Evolutionary conservation across 2,329 filamentous ascomycete species (phyloP).

Genomic region (Lecanoromycetidae sp.): DNA sequence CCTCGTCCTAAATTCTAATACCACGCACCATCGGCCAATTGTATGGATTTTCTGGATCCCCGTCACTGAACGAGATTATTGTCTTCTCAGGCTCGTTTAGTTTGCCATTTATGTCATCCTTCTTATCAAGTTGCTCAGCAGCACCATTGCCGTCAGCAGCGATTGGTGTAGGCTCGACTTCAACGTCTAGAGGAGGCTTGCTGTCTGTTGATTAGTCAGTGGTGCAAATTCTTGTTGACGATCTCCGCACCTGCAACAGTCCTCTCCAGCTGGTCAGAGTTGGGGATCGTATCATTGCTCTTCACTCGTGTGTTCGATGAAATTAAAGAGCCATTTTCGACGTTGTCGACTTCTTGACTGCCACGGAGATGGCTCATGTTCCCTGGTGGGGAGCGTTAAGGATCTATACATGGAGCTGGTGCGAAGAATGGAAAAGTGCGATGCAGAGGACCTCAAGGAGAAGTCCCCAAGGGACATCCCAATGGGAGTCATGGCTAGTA

Average conservation of each 20-base stretch:
- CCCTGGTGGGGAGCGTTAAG: background rate
- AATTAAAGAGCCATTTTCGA: background rate
- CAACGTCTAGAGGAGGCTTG: too few relatives aligned
- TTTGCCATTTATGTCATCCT: background rate
- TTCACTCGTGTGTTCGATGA: background rate
- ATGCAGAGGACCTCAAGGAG: background rate
- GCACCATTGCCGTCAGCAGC: too few relatives aligned
- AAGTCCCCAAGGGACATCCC: background rate
- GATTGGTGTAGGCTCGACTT: too few relatives aligned
- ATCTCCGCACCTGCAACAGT: background rate
- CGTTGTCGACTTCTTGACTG: background rate
- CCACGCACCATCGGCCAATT: slow-evolving; percentile 36
- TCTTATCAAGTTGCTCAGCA: too few relatives aligned
- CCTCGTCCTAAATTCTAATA: background rate
- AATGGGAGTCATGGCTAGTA: background rate
- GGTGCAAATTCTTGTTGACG: background rate
- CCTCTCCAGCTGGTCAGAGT: background rate
- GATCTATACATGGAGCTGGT: background rate
- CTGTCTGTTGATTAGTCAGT: background rate
- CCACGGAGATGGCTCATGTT: background rate
- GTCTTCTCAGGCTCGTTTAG: background rate
- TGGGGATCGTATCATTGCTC: background rate
- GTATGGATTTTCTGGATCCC: slow-evolving; percentile 35
- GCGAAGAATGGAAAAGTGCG: too few relatives aligned
- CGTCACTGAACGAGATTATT: slow-evolving; percentile 10